Base-by-base conservation (phyloP, 768 basidiomycete species). In the Chalciporus piperatus region DNA sequence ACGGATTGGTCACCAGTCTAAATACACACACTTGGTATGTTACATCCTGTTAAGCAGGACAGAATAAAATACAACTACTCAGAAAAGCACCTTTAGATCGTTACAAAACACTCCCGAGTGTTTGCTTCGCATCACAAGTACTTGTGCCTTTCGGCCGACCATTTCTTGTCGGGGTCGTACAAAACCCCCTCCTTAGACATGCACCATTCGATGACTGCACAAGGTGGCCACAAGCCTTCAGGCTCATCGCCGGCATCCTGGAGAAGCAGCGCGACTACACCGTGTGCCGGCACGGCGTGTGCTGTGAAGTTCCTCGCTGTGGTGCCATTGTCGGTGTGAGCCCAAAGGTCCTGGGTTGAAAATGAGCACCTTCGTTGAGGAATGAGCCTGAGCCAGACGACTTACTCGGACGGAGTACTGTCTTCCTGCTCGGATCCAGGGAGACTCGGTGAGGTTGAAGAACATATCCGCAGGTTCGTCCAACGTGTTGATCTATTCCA, bases 181-280 rank as follows among this genome's bases (percentile, higher is more conserved):
- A 63, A 50, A 11, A 77, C 84, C 4, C 85, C 85, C 51, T 87
- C 78, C 69, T 82, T 52, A 48, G 72, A 72, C 54, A 74, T 83
- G 64, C 85, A 87, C 77, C 81, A 82, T 43, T 78, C 75, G 51
- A 68, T 65, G 45, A 73, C 74, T 12, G 76, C 77, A 63, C 86
- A 87, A 17, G 77, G 76, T 3, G 85, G 85, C 58, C 73, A 72
- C 2, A 76, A 67, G 2, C 77, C 83, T 33, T 61, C 74, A 9
- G 87, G 86, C 60, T 87, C 86, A 48, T 87, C 75, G 0, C 84
- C 85, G 1, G 76, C 82, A 57, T 89, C 87, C 43, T 74, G 77
- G 41, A 88, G 67, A 48, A 89, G 68, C 10, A 88, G 59, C 28
- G 85, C 87, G 20, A 83, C 78, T 22, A 87, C 85, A 4, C 85